A percentile compares a stretch with the other conserved stretches of the same genome.
Conservation (phyloP, 257 asterid species). For the Plantago ovata region DNA sequence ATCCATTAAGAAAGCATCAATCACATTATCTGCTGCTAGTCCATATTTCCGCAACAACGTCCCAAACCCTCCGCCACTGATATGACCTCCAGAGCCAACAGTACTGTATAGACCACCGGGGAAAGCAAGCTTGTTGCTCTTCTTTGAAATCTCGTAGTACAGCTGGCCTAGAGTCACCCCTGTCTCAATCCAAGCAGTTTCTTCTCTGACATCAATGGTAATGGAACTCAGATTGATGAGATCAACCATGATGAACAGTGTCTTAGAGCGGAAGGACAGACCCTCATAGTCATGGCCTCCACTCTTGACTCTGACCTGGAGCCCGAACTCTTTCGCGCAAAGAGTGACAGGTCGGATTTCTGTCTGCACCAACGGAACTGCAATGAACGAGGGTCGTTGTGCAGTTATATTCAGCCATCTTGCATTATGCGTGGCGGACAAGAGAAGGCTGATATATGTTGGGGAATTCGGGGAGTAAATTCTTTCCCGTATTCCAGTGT, state of each 20-base stretch:
- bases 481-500: background rate
- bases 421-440: constrained; percentile 19
- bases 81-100: constrained; percentile 32
- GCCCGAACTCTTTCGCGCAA: constrained; percentile 21
- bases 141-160: constrained; percentile 25
- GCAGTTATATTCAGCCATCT: constrained; percentile 25
- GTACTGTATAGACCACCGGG: constrained; percentile 27
- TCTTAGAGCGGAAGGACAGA: constrained; percentile 24
- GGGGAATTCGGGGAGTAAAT: constrained; percentile 20
- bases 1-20: constrained; percentile 23
- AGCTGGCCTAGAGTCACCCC: constrained; percentile 29
- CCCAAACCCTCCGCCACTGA: constrained; percentile 34
- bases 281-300: constrained; percentile 44
- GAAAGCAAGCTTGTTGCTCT: constrained; percentile 30
- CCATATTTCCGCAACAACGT: constrained; percentile 32
- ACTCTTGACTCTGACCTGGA: constrained; percentile 25
- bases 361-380: constrained; percentile 10
- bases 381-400: constrained; percentile 19
- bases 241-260: constrained; percentile 25
- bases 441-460: constrained; percentile 9
- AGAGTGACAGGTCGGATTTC: constrained; percentile 18
- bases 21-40: constrained; percentile 28
- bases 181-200: constrained; percentile 30
- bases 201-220: constrained; percentile 15
- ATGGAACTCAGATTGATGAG: constrained; percentile 17